Evolutionary conservation across 2,329 filamentous ascomycete genomes (phyloP), one percentile per base, ranked within the genome.

Genomic region (Chrysosporium keratinophilum): DNA sequence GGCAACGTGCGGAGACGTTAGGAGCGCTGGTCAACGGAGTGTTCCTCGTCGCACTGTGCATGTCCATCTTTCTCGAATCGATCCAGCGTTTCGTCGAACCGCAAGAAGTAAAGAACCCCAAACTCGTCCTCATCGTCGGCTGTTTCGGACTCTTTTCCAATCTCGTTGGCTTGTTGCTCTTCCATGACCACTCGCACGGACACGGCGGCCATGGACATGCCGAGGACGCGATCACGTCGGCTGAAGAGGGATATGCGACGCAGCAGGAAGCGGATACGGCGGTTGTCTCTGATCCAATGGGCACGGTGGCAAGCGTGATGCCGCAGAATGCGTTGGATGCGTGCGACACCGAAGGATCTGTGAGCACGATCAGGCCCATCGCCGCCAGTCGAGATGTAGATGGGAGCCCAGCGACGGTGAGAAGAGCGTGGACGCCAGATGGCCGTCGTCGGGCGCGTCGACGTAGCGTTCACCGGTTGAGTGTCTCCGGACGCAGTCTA

Each of bases 1-100:
- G 90, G 87, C 85, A 97, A 76, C 88, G 93, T 62, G 93, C 93
- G 35, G 93, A 98, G 76, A 97, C 95, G 10, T 78, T 98, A 5
- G 93, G 93, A 65, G 93, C 93, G 46, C 84, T 97, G 63, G 88
- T 97, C 72, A 98, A 98, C 65, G 93, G 93, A 61, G 91, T 97
- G 44, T 98, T 98, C 74, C 78, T 98, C 43, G 93, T 98, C 65
- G 93, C 93, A 6, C 80, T 98, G 7, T 98, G 93, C 73, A 78
- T 98, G 54, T 94, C 91, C 49, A 98, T 98, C 70, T 87, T 97
- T 65, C 83, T 98, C 63, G 93, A 98, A 71, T 93, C 93, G 14
- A 80, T 96, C 57, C 88, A 90, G 63, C 85, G 93, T 65, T 86
- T 98, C 62, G 79, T 97, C 65, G 88, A 97, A 64, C 89, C 90